Evolutionary conservation across 108 stramenopile genomes (phyloP).

Genomic region (Skeletonema grethae): DNA sequence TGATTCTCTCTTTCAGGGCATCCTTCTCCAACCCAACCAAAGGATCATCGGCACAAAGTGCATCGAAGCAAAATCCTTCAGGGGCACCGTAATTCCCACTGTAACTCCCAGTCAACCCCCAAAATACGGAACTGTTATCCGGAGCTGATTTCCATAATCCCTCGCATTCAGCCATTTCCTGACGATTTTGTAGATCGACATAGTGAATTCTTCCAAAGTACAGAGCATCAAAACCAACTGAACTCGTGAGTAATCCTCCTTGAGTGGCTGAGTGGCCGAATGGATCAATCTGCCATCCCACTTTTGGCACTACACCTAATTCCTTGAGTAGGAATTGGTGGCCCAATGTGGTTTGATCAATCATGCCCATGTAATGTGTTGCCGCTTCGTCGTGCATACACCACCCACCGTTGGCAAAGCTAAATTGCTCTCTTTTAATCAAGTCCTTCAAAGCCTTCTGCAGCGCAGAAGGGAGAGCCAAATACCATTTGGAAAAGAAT

Average conservation of each 20-base stretch:
- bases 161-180: conserved; percentile 64
- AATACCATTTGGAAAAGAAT: conserved; percentile 96
- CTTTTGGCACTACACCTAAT: conserved; percentile 85
- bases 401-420: conserved; percentile 97
- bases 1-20: conserved; percentile 38
- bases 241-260: conserved; percentile 75
- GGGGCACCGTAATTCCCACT: conserved; percentile 83
- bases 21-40: conserved; percentile 59
- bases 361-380: conserved; percentile 93
- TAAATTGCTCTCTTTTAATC: conserved; percentile 71
- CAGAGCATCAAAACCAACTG: conserved; percentile 89
- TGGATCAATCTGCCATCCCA: conserved; percentile 97
- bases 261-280: conserved; percentile 97
- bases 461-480: conserved; percentile 55
- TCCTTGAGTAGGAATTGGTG: conserved; percentile 82
- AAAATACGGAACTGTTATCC: conserved; percentile 68
- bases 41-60: conserved; percentile 50
- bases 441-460: conserved; percentile 59
- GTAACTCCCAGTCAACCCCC: conserved; percentile 85
- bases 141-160: conserved; percentile 81
- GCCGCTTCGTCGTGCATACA: conserved; percentile 98
- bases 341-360: conserved; percentile 96
- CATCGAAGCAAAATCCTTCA: conserved; percentile 83
- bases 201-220: conserved; percentile 97
- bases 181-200: conserved; percentile 84